Percentiles rank a stretch among this genome's conserved stretches.
Evolutionary conservation across 75 land plant species (phyloP).

Genomic region (Picea glauca): DNA sequence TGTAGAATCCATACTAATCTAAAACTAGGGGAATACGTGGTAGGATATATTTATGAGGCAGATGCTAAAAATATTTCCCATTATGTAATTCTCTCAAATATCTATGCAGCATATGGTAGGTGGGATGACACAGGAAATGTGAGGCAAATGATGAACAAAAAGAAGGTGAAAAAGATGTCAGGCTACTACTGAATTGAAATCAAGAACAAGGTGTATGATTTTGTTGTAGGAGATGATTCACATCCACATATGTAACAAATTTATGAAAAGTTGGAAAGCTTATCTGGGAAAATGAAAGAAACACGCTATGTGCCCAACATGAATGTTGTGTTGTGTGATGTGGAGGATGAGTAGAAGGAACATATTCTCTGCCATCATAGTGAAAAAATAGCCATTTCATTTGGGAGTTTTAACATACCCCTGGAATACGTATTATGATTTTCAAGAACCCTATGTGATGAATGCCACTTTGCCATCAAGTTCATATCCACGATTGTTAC

Average conservation of each 20-base stretch:
- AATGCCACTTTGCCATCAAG: conserved; percentile 17
- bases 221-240: conserved; percentile 26
- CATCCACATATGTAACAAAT: conserved; percentile 19
- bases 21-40: conserved; percentile 14
- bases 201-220: conserved; percentile 21
- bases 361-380: conserved; percentile 20
- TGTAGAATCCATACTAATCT: conserved; percentile 27
- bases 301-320: conserved; percentile 18
- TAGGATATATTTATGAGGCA: conserved; percentile 4
- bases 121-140: conserved; percentile 23
- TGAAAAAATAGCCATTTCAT: conserved; percentile 30
- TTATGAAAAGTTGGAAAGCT: conserved; percentile 19
- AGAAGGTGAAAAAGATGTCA: conserved; percentile 15
- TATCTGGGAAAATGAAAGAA: conserved; percentile 12
- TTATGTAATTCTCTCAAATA: conserved; percentile 30
- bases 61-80: conserved; percentile 22
- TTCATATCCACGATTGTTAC: conserved; percentile 13
- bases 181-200: conserved; percentile 25
- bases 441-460: conserved; percentile 17
- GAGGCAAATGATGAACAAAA: conserved; percentile 24
- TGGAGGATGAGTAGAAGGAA: conserved; percentile 23
- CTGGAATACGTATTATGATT: conserved; percentile 13
- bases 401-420: conserved; percentile 17
- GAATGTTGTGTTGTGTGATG: conserved; percentile 15
- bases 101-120: conserved; percentile 19